Evolutionary conservation across 345 rosid genomes (phyloP).

Genomic region (Brassica cretica): DNA sequence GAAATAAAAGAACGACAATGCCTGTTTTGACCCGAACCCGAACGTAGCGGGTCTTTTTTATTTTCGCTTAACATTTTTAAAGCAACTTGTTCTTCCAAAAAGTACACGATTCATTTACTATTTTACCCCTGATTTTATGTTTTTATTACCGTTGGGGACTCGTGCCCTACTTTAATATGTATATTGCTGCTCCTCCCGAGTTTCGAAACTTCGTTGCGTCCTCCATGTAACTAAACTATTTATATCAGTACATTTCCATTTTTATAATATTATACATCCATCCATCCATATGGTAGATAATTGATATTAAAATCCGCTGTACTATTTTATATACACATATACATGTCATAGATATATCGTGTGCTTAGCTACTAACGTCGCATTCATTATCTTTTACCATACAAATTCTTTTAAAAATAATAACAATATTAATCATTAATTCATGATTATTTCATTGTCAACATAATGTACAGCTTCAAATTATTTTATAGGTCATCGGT

Average conservation of each 20-base stretch:
- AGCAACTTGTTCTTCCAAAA: slow-evolving; percentile 40
- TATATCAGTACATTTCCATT: background rate
- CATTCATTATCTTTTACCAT: background rate
- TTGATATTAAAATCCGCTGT: background rate
- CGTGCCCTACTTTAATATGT: slow-evolving; percentile 21
- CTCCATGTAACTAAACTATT: slow-evolving; percentile 18
- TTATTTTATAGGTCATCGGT: background rate
- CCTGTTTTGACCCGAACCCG: slow-evolving; percentile 40
- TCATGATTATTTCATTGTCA: background rate
- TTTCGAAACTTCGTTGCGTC: slow-evolving; percentile 35
- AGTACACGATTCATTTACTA: slow-evolving; percentile 9
- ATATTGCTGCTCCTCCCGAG: slow-evolving; percentile 23
- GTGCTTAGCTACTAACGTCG: background rate
- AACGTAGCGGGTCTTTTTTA: slow-evolving; percentile 37
- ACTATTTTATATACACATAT: background rate
- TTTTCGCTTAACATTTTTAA: slow-evolving; percentile 23
- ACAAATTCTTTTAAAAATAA: background rate
- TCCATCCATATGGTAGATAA: background rate
- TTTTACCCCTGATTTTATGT: slow-evolving; percentile 8
- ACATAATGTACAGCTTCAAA: background rate
- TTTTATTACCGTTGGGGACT: slow-evolving; percentile 40
- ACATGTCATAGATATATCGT: background rate
- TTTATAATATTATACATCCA: background rate
- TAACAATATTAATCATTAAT: background rate
- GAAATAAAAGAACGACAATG: slow-evolving; percentile 33